phyloP scores from a whole-genome alignment of 2,329 filamentous ascomycete species.

The Penicillium sp. region DNA sequence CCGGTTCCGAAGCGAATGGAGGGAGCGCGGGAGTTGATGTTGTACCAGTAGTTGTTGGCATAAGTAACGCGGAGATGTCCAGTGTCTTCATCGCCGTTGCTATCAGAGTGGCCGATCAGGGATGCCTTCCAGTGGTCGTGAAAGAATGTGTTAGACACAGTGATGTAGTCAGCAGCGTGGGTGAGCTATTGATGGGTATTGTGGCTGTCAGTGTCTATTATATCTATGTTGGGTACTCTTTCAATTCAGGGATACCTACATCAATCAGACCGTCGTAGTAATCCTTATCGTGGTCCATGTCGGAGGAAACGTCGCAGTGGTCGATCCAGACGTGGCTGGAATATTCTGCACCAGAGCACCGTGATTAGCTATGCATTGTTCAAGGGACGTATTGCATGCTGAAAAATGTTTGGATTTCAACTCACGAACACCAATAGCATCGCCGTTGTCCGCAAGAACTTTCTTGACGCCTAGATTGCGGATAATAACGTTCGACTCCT shows the following conservation, averaged over 20 bases:
- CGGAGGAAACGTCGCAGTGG: conserved; percentile 65
- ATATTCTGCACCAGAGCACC: conserved; percentile 16
- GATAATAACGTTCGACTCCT: conserved; percentile 61
- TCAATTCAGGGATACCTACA: conserved; percentile 17
- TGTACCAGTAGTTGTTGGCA: conserved; percentile 65
- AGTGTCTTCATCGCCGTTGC: conserved; percentile 59
- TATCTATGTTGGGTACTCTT: too few relatives aligned
- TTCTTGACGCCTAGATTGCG: conserved; percentile 63
- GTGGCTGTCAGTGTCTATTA: not conserved
- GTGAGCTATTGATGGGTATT: conserved; percentile 41
- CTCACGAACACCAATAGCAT: conserved; percentile 60
- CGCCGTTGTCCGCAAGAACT: conserved; percentile 58
- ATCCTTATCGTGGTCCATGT: conserved; percentile 64
- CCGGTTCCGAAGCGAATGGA: conserved; percentile 67
- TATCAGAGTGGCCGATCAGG: conserved; percentile 61
- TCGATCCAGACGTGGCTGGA: conserved; percentile 64
- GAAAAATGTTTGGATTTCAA: conserved; percentile 26
- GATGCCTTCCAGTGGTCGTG: conserved; percentile 66
- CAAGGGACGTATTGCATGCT: too few relatives aligned
- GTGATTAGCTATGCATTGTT: not conserved
- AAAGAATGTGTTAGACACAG: conserved; percentile 54
- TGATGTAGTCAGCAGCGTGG: conserved; percentile 61
- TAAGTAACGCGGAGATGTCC: conserved; percentile 66
- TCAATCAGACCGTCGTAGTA: conserved; percentile 70
- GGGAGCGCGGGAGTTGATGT: conserved; percentile 65